Percentiles rank a stretch among this genome's conserved stretches.
These are phyloP conservation scores for Thamnidium elegans DNA, from an alignment of 192 early-diverging fungal species.

Conservation along the genomic window DNA sequence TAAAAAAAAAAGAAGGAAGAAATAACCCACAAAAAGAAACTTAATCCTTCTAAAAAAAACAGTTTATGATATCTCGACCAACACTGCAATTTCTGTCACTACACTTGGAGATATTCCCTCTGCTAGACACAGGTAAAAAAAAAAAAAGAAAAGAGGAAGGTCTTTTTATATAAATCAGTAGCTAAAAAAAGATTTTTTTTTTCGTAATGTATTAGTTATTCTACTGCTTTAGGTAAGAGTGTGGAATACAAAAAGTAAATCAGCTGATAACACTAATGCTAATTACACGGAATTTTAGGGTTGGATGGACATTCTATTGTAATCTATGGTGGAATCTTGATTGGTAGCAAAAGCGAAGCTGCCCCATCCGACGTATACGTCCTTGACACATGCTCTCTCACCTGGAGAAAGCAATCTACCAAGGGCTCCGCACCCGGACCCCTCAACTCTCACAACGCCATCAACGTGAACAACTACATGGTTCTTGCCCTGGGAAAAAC, in stretches of 20 bases:
- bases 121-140: constrained; percentile 12
- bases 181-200: neutral
- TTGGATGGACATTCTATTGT: constrained; percentile 26
- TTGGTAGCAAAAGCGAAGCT: neutral
- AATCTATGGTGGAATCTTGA: constrained; percentile 8
- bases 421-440: constrained; percentile 4
- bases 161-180: neutral
- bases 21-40: no score
- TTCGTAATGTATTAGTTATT: constrained; percentile 9
- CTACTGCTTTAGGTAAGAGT: constrained; percentile 15
- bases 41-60: no score
- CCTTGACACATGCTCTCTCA: constrained; percentile 25
- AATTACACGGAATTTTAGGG: constrained; percentile 1
- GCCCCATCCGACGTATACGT: constrained; percentile 13
- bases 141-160: neutral
- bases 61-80: constrained; percentile 19
- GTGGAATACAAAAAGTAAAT: neutral
- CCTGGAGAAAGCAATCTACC: constrained; percentile 10
- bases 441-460: constrained; percentile 12
- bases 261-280: neutral
- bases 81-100: constrained; percentile 10
- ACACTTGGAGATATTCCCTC: constrained; percentile 21
- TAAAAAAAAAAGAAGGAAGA: no score
- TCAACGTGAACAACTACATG: constrained; percentile 22
- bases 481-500: constrained; percentile 20